Base-by-base conservation (phyloP, 805 yeast species). In the Yamadazyma kitorensis region DNA sequence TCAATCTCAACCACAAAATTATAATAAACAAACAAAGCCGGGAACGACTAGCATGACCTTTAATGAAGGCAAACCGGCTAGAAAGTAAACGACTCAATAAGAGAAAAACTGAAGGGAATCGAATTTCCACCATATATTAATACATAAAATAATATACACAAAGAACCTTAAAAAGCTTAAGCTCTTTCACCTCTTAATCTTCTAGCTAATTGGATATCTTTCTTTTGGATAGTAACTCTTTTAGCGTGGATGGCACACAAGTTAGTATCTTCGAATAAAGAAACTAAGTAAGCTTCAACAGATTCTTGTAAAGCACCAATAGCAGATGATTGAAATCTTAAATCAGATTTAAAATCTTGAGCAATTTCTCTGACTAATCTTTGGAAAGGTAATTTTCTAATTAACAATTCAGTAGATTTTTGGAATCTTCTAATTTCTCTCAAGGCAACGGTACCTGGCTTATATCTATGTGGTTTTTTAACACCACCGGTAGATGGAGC, bases 101-200 rank as follows among this genome's bases (percentile, higher is more conserved):
- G 11, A 20, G 11, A 20, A 20, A 8, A 20, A 8, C 11, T 8
- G 10, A 8, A 20, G 8, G 8, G 11, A 8, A n/a, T n/a, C n/a
- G n/a, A n/a, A n/a, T n/a, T 29, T 29, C 27, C 33, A 27, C 36
- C 42, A 33, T 42, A 43, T 39, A 43, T 43, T 37, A 43, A 36
- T 37, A 40, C 45, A 41, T n/a, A n/a, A n/a, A n/a, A 37, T 43
- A 43, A 40, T 43, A 43, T 43, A 43, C 47, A 43, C 34, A 32
- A 17, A 34, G 15, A 31, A 22, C 26, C 28, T 31, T 17, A 11
- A 9, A 25, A 34, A 29, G 27, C 40, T 31, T 63, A 67, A 43
- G 72, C 63, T 61, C 72, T 64, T 59, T 68, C 72, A 50, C 73
- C 73, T 62, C 73, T 66, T 55, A 68, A 66, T 64, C 73, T 66